Evolutionary conservation across 495 filamentous ascomycete species (phyloP), one percentile per base, ranked within the genome.

Genomic region (Xylaria grammica): DNA sequence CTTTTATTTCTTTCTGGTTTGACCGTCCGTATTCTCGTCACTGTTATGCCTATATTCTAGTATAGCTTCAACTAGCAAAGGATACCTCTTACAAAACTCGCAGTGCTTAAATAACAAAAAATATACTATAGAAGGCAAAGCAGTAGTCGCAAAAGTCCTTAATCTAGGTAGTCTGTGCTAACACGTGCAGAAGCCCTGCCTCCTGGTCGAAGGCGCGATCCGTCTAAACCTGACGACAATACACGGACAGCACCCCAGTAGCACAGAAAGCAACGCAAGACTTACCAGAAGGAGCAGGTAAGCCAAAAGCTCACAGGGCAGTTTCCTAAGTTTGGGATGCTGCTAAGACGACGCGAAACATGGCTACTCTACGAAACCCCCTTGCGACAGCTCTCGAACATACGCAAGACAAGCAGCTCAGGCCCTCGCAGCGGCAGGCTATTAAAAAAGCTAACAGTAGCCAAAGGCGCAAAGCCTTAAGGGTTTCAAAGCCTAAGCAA

Each of bases 271-370:
- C 62, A 69, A 59, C 63, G 62, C 51, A 69, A 54, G 58, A 48
- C 51, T 5, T 63, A 63, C 27, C 24, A 57, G 61, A 61, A 65
- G 50, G 56, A 60, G 59, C 58, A 58, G n/a, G 42, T 17, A 49
- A 69, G 67, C 59, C 58, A 58, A 45, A 66, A 58, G 59, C 67
- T 66, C 22, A 59, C 51, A 10, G 67, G 67, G 13, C 22, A 66
- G 58, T 10, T 20, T 30, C 67, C 63, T 17, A 63, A 69, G 46
- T 69, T 58, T 65, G 62, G 69, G 40, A 67, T 75, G 46, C 57
- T 67, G 36, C 65, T 56, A 32, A 19, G 26, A 19, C 56, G 64
- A 69, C 29, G 48, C 54, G 69, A 69, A 67, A 65, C 60, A 59
- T 55, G 55, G 8, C 36, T 2, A 7, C 54, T 22, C 26, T 58